Evolutionary conservation across 108 stramenopile genomes (phyloP), one percentile per base, ranked within the genome.

Genomic region (Cafeteria roenbergensis): DNA sequence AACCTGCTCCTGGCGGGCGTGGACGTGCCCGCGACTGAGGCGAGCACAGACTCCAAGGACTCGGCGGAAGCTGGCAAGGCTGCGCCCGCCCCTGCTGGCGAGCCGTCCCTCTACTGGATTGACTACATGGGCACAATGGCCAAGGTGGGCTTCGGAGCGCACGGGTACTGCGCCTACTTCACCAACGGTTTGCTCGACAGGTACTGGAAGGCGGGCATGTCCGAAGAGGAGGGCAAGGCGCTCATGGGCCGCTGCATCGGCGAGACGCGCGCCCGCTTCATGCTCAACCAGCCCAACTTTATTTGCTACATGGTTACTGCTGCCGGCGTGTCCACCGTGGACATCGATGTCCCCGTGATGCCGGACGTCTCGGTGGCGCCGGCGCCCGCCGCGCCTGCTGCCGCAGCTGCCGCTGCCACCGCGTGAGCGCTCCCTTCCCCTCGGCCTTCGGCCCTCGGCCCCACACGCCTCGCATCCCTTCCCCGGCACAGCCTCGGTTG

Each of bases 101-200:
- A 17, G 42, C 52, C 64, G 32, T 20, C 36, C 62, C 65, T 83
- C 34, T 81, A 78, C 63, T 79, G 66, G 54, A 32, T 83, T 26
- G 82, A 83, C 65, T 83, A 83, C 64, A 64, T 83, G 21, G 80
- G 76, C 36, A 72, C 81, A 9, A 54, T 83, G 71, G 72, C 69
- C 3, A 75, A 79, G 29, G 71, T 78, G 1, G 54, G 68, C 20
- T 83, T 75, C 71, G 79, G 80, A 24, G 82, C 82, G 20, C 82
- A 83, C 24, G 82, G 82, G 21, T 83, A 83, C 53, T 75, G 67
- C 21, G 64, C 78, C 48, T 53, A 71, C 64, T 83, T 83, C 51
- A 72, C 70, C 22, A 51, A 76, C 29, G 80, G 79, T 24, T 55
- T 80, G 21, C 54, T 83, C 34, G 82, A 83, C 71, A 55, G 76